Conservation (phyloP, 2,329 filamentous ascomycete species). For the Ophiostoma ulmi region DNA sequence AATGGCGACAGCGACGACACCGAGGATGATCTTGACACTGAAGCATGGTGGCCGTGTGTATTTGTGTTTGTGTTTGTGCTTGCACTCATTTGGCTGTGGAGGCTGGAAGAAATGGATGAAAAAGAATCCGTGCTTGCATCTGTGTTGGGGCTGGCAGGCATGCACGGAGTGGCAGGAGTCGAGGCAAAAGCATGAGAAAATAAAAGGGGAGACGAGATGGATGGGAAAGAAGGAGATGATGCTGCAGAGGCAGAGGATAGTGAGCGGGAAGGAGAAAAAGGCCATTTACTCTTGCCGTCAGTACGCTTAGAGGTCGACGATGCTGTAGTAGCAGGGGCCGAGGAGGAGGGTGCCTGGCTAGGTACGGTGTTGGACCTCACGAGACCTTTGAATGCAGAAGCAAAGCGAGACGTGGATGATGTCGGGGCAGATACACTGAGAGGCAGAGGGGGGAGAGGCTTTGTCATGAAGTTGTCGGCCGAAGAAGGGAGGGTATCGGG, state of each 20-base stretch:
- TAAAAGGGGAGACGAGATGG: background rate
- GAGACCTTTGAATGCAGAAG: slow-evolving; percentile 39
- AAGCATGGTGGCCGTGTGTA: background rate
- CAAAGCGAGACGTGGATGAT: slow-evolving; percentile 24
- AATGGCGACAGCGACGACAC: slow-evolving; percentile 33
- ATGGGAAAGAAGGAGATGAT: background rate
- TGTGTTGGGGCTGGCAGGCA: background rate
- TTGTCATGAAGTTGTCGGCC: background rate
- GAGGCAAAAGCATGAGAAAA: background rate
- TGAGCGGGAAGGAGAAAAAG: background rate
- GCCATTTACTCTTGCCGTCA: background rate
- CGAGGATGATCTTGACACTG: background rate
- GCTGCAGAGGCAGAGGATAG: background rate
- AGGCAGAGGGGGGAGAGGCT: slow-evolving; percentile 20
- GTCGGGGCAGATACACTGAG: background rate
- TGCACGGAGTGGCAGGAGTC: background rate
- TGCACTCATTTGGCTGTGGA: background rate
- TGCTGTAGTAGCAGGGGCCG: background rate
- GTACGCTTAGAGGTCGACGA: background rate
- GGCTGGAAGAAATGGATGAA: background rate
- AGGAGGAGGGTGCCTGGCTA: slow-evolving; percentile 26
- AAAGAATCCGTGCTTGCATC: background rate
- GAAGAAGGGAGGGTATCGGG: background rate
- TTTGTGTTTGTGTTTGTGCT: background rate
- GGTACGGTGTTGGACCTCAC: slow-evolving; percentile 38